Base-by-base conservation (phyloP, 202 grass and related monocot species). In the Panicum hallii region DNA sequence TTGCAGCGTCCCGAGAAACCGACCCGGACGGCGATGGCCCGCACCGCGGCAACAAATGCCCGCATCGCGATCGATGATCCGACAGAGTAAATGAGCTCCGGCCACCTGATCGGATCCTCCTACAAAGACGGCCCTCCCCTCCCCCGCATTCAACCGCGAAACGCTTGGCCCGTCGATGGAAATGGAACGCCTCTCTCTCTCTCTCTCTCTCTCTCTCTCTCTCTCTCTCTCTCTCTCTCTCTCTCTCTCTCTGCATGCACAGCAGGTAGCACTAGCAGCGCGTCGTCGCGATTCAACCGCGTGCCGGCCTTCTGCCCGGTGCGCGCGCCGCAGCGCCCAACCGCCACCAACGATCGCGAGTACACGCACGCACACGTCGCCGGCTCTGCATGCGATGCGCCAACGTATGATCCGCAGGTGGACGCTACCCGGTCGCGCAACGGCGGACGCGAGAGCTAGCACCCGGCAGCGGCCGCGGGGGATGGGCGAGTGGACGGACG, bases 121-220 rank as follows among this genome's bases (percentile, higher is more conserved):
- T 52, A 30, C 26, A 52, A 52, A 34, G 47, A 19, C 47, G 47
- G 70, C 28, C 14, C 1, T 74, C 28, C 16, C 9, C 47, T 34
- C 48, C 68, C n/a, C n/a, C 22, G 70, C 47, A 73, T 73, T 73
- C 14, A 52, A 73, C 45, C n/a, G 22, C 10, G 42, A 23, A 48
- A 48, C 26, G 26, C 26, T 26, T 26, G 26, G 0, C 26, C 26
- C 26, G 26, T 26, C 26, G 26, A 26, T 26, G 26, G 26, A 26
- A 26, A 26, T 26, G 26, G 26, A 26, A 26, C 44, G 44, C 41
- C 7, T 13, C 68, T 11, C 42, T 32, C 32, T 32, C 32, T 32
- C 32, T 32, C 32, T 32, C 32, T 32, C 10, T 44, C 41, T 10
- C 32, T 32, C 32, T 32, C 32, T 32, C 32, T 32, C 32, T 32